Percentiles rank a stretch among this genome's conserved stretches.
Conservation (phyloP, 2,329 filamentous ascomycete genomes). For the Apiospora rasikravindrae region DNA sequence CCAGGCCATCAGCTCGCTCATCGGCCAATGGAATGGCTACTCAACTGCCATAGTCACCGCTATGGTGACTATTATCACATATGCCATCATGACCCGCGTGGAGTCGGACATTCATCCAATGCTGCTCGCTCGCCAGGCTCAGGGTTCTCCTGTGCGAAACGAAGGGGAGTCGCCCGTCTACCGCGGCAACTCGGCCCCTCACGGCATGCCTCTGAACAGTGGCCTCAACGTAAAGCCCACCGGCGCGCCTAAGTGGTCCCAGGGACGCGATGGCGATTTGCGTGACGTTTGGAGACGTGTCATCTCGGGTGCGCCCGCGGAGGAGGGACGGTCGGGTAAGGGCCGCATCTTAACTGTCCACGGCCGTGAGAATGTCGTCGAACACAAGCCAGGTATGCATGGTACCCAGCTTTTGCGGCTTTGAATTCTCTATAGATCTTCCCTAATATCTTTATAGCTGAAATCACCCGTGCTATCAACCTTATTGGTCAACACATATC, state of each 20-base stretch:
- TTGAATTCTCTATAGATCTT: constrained; percentile 16
- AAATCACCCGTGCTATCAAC: constrained; percentile 85
- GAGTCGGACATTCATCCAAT: constrained; percentile 94
- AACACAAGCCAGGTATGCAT: constrained; percentile 67
- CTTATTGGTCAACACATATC: constrained; percentile 80
- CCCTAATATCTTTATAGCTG: constrained; percentile 51
- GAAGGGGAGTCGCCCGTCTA: constrained; percentile 86
- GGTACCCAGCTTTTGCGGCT: neutral
- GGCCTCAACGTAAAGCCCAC: constrained; percentile 84
- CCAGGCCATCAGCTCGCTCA: constrained; percentile 68
- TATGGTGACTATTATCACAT: constrained; percentile 71
- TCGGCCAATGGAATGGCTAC: constrained; percentile 83
- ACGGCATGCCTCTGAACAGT: constrained; percentile 79
- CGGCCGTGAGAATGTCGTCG: constrained; percentile 74
- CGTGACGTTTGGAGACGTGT: constrained; percentile 87
- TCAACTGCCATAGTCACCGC: constrained; percentile 73
- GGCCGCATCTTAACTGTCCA: constrained; percentile 80
- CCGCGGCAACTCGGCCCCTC: constrained; percentile 81
- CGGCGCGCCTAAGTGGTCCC: constrained; percentile 80
- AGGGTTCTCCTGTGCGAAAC: constrained; percentile 78
- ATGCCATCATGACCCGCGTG: constrained; percentile 70
- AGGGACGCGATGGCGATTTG: constrained; percentile 85
- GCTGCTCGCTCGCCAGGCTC: constrained; percentile 83
- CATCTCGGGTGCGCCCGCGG: constrained; percentile 66
- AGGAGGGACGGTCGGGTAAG: constrained; percentile 66